These are phyloP conservation scores for Lathyrus aphaca DNA, from an alignment of 306 rosid species.

Conservation along the genomic window DNA sequence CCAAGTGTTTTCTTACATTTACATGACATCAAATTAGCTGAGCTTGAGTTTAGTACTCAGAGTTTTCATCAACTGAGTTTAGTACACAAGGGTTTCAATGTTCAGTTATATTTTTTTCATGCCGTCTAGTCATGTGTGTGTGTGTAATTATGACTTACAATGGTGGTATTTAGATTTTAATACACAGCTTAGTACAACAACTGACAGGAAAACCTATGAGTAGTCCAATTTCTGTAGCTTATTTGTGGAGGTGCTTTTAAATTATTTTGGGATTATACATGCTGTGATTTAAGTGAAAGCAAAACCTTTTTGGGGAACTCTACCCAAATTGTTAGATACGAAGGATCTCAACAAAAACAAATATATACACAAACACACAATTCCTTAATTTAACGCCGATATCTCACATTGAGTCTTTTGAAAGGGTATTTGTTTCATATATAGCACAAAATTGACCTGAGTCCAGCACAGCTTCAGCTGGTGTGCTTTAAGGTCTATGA, in stretches of 20 bases:
- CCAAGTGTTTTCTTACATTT: not conserved
- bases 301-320: not conserved
- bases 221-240: not conserved
- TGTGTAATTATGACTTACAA: not conserved
- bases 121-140: not conserved
- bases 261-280: not conserved
- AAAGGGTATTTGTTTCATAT: no score
- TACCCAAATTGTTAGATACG: no score
- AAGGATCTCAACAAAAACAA: no score
- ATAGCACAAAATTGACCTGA: no score
- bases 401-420: no score
- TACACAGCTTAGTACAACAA: not conserved
- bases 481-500: not conserved
- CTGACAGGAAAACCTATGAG: not conserved
- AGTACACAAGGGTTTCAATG: not conserved
- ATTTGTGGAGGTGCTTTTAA: not conserved
- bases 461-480: not conserved
- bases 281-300: not conserved
- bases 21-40: not conserved
- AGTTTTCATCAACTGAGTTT: not conserved
- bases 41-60: constrained; percentile 1
- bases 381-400: no score
- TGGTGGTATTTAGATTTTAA: not conserved
- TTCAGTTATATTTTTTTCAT: not conserved
- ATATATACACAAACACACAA: no score